Base-by-base conservation (phyloP, 2,329 filamentous ascomycete species). In the Hypoxylon rubiginosum region DNA sequence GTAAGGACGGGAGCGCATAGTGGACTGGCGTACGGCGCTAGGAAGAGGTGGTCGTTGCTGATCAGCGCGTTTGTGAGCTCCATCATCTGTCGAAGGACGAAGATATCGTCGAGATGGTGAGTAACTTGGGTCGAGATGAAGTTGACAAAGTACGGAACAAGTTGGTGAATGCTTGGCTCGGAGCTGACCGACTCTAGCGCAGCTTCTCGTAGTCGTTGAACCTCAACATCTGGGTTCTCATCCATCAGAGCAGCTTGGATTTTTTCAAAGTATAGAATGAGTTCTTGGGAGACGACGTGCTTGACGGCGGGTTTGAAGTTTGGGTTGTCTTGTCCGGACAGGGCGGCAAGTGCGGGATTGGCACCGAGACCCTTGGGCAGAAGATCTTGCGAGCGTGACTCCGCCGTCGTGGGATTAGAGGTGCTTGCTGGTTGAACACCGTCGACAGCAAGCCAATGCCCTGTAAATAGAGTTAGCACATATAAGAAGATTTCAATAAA, bases 401-500 rank as follows among this genome's bases (percentile, higher is more conserved):
- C 94, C 75, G 90, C 89, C 5, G 92, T 90, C 1, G 94, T 96
- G 6, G 96, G 96, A 79, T 99, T 99, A 9, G 46, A 50, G 1
- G 46, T 50, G 46, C 79, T 98, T 95, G 1, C 95, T 94, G 73
- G 96, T 78, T 99, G 95, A 28, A 98, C 96, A 64, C 96, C 96
- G 84, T 99, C 96, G 52, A 99, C 93, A 21, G 96, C 94, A 66
- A 98, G 90, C 95, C 96, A 99, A 81, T 99, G 96, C 66, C 93
- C 96, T 94, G 75, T 15, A 21, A 13, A 57, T 72, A 61, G 30
- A 21, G 30, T 55, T 57, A 73, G 54, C 11, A 66, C 63, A 32
- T 28, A 46, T 30, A 13, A 19, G 15, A 15, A 39, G 17, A 32
- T 3, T 6, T 28, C 7, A n/a, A 43, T 58, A n/a, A 1, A n/a